Evolutionary conservation across 148 eudicot species (phyloP).

Genomic region (Diospyros kaki): DNA sequence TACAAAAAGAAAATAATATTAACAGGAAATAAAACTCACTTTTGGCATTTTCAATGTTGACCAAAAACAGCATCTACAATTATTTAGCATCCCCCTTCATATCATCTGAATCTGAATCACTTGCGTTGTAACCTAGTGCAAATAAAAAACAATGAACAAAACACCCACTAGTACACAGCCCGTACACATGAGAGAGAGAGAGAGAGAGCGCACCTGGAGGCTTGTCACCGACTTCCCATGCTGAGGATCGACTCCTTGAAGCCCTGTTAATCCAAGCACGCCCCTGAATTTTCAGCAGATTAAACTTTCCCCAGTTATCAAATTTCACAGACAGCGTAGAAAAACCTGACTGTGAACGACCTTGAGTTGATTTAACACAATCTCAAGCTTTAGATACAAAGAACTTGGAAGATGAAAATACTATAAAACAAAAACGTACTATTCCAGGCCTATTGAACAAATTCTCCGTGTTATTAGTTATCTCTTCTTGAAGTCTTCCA

Average conservation of each 20-base stretch:
- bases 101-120: slow-evolving; percentile 56
- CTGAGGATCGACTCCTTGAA: slow-evolving; percentile 49
- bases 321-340: background rate
- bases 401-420: background rate
- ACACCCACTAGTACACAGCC: background rate
- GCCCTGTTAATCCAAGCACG: slow-evolving; percentile 51
- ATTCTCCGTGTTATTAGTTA: background rate
- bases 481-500: background rate
- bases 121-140: slow-evolving; percentile 46
- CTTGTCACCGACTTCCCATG: slow-evolving; percentile 47
- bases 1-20: too few species aligned
- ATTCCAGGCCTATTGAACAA: background rate
- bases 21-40: slow-evolving; percentile 7
- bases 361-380: background rate
- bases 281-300: slow-evolving; percentile 30
- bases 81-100: slow-evolving; percentile 21
- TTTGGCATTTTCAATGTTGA: slow-evolving; percentile 5
- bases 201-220: slow-evolving; percentile 40
- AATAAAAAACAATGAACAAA: background rate
- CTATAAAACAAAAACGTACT: background rate
- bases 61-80: background rate
- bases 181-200: too few species aligned
- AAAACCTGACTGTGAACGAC: background rate
- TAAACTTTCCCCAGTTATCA: background rate
- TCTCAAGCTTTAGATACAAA: background rate